A percentile compares a stretch with the other conserved stretches of the same genome.
These are phyloP conservation scores for Gillenia trifoliata DNA, from an alignment of 306 rosid genomes.

Conservation along the genomic window DNA sequence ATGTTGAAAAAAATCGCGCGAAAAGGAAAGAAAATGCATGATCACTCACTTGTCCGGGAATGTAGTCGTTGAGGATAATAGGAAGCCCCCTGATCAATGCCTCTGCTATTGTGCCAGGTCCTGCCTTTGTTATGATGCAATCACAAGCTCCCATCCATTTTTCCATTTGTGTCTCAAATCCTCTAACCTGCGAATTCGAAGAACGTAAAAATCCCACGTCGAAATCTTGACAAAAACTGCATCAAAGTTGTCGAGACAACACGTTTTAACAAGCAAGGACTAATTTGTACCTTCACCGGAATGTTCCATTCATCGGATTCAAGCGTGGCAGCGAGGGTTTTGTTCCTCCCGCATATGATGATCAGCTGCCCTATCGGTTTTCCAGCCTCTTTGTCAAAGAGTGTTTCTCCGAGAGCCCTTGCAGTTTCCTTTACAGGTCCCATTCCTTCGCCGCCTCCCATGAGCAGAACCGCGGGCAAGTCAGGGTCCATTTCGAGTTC, in stretches of 20 bases:
- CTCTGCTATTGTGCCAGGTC: constrained; percentile 98
- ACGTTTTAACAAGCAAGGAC: constrained; percentile 4
- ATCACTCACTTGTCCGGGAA: constrained; percentile 84
- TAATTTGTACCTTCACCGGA: constrained; percentile 63
- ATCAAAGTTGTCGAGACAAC: background rate
- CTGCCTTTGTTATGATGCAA: constrained; percentile 98
- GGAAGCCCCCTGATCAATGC: constrained; percentile 98
- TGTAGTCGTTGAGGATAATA: constrained; percentile 87
- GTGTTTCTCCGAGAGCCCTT: constrained; percentile 75
- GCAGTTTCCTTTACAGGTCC: constrained; percentile 98
- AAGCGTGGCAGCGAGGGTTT: constrained; percentile 51
- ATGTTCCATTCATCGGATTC: constrained; percentile 70
- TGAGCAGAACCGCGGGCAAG: constrained; percentile 86
- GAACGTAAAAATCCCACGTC: background rate
- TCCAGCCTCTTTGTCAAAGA: constrained; percentile 50
- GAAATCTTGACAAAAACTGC: background rate
- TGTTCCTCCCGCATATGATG: constrained; percentile 84
- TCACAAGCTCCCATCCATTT: constrained; percentile 99
- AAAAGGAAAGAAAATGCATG: background rate
- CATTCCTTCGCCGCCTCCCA: constrained; percentile 99
- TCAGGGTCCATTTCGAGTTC: constrained; percentile 79
- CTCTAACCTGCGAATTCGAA: constrained; percentile 54
- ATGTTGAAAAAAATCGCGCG: background rate
- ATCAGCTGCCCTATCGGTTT: constrained; percentile 81
- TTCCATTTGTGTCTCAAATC: constrained; percentile 85